phyloP scores from a whole-genome alignment of 495 filamentous ascomycete species.

The Peziza echinospora region DNA sequence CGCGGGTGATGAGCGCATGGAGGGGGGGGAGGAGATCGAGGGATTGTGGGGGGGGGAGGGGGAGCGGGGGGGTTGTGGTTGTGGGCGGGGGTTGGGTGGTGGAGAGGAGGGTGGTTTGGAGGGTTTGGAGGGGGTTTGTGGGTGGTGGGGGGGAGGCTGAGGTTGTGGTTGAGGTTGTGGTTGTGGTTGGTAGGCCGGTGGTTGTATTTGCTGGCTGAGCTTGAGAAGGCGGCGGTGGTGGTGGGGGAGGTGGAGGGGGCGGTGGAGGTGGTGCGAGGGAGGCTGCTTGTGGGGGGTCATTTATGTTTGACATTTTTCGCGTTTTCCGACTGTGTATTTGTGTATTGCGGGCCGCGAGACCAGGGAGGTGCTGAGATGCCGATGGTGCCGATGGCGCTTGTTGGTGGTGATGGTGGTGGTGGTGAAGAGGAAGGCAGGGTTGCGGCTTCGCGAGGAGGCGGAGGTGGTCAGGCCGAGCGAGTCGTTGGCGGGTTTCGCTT shows the following conservation, averaged over 20 bases:
- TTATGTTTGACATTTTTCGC: too few relatives aligned
- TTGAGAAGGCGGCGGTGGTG: slow-evolving; percentile 21
- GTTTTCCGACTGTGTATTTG: too few relatives aligned
- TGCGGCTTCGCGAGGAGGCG: too few relatives aligned
- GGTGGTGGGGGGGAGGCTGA: slow-evolving; percentile 23
- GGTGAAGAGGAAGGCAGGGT: too few relatives aligned
- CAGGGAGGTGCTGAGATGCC: too few relatives aligned
- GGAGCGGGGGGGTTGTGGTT: too few relatives aligned
- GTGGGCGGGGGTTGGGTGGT: background rate
- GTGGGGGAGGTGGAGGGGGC: slow-evolving; percentile 13
- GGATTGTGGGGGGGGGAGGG: slow-evolving; percentile 34
- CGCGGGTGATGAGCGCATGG: slow-evolving; percentile 49
- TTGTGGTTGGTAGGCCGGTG: slow-evolving; percentile 11
- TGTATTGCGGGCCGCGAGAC: too few relatives aligned
- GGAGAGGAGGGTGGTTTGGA: background rate
- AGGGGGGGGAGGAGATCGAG: slow-evolving; percentile 75
- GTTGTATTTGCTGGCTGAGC: too few relatives aligned
- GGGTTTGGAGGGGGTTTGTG: background rate
- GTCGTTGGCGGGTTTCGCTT: too few relatives aligned
- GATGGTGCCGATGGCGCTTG: too few relatives aligned
- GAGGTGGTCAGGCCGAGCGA: too few relatives aligned
- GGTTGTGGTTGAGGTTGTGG: slow-evolving; percentile 13
- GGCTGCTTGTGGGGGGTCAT: background rate
- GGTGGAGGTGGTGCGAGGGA: slow-evolving; percentile 5
- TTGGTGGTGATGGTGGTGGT: too few relatives aligned